Percentiles rank a stretch among this genome's conserved stretches.
phyloP scores from a whole-genome alignment of 2,329 filamentous ascomycete genomes.

The Ophidiomyces ophidiicola region DNA sequence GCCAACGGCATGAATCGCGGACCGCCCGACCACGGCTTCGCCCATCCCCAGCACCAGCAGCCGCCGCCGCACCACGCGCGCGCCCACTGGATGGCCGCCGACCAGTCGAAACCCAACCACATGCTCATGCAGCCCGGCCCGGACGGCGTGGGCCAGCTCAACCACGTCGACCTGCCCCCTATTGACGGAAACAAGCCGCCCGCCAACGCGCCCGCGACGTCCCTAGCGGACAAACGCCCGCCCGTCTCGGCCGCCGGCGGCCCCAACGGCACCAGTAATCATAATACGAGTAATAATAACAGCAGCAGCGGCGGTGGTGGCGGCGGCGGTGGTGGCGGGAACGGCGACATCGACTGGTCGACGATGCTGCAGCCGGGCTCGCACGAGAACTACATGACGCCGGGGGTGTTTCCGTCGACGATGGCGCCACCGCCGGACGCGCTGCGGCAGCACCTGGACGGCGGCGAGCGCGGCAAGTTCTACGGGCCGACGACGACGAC shows the following conservation, averaged over 20 bases:
- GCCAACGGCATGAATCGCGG: constrained; percentile 33
- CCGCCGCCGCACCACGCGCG: no score
- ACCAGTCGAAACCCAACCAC: constrained; percentile 36
- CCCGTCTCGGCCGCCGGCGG: constrained; percentile 51
- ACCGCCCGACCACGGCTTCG: constrained; percentile 26
- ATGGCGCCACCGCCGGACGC: constrained; percentile 56
- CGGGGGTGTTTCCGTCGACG: constrained; percentile 52
- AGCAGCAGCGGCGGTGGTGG: background rate
- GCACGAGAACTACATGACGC: constrained; percentile 53
- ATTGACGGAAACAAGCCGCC: constrained; percentile 35
- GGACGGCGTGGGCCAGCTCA: constrained; percentile 33
- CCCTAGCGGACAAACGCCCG: constrained; percentile 34
- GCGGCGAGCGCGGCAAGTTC: constrained; percentile 42
- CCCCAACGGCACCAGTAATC: constrained; percentile 45
- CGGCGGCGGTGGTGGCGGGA: background rate
- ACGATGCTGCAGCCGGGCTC: constrained; percentile 65
- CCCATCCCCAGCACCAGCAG: constrained; percentile 28
- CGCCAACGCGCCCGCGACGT: constrained; percentile 25
- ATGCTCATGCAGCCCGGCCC: constrained; percentile 30
- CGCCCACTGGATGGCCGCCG: constrained; percentile 34
- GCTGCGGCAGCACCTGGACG: constrained; percentile 53
- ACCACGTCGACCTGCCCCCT: constrained; percentile 31
- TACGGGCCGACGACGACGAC: constrained; percentile 35
- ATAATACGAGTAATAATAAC: constrained; percentile 7
- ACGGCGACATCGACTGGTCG: constrained; percentile 55